Base-by-base conservation (phyloP, 139 green algal genomes). In the Volvox reticuliferus region DNA sequence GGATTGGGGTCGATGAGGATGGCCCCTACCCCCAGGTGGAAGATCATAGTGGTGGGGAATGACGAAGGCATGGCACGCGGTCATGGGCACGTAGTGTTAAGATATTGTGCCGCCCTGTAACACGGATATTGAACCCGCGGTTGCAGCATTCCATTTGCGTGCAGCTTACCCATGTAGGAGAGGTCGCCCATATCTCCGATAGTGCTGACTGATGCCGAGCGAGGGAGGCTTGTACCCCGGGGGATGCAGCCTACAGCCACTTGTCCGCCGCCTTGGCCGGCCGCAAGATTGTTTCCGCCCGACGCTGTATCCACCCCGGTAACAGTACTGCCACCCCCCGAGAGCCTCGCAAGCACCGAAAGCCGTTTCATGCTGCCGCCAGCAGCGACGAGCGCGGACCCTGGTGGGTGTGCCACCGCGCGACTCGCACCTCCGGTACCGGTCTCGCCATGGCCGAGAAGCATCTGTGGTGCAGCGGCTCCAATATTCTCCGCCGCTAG, bases 151-250 rank as follows among this genome's bases (percentile, higher is more conserved):
- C 44, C 44, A 55, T 9, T 55, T 55, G 44, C 44, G 44, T 9
- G 9, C 44, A 55, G 26, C 83, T 63, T 37, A 89, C 83, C 37
- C 69, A 82, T 71, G 85, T 89, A 82, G 1, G 67, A 37, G 44
- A 86, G 36, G 36, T 88, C 82, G 0, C 19, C 82, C 67, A 88
- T 32, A 71, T 88, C 83, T 5, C 85, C 85, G 5, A 89, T 71
- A 12, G 69, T 89, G 37, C 85, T 89, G 37, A 61, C n/a, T 9
- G 85, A 89, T 22, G 71, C n/a, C n/a, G 85, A 89, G 28, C 85
- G 85, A 1, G 37, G 69, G 3, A 89, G 37, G 69, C 69, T 82
- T 19, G 3, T 71, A 30, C 44, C 50, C 50, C 79, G 26, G 50
- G n/a, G 26, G 44, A 50, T 68, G 85, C 69, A 69, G 17, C 28